These are phyloP conservation scores for Colletotrichum horii DNA, from an alignment of 2,329 filamentous ascomycete genomes.

Conservation along the genomic window DNA sequence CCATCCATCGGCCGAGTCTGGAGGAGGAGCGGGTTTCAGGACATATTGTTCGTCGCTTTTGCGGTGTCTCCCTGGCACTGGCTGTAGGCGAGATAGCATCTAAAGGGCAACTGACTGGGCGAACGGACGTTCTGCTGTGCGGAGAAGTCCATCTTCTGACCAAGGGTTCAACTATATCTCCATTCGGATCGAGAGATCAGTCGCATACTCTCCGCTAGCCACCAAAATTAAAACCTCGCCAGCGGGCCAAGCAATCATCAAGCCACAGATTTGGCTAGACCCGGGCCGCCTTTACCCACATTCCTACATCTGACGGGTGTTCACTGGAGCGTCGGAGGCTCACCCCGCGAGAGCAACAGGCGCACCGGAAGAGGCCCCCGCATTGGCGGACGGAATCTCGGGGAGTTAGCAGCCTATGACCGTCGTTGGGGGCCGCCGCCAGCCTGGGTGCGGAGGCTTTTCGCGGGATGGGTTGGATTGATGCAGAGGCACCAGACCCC, in stretches of 20 bases:
- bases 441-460: conserved; percentile 3
- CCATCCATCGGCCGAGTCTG: not conserved
- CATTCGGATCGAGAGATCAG: not conserved
- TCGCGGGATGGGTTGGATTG: conserved; percentile 7
- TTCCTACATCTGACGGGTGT: not conserved
- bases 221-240: not conserved
- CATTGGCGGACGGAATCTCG: not conserved
- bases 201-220: not conserved
- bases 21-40: not conserved
- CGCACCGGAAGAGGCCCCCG: conserved; percentile 5
- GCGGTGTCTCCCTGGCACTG: not conserved
- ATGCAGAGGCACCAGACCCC: not conserved
- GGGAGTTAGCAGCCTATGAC: not conserved
- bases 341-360: not conserved
- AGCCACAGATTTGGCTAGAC: not conserved
- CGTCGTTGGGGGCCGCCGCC: not conserved
- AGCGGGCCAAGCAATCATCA: not conserved
- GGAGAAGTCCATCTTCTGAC: not conserved
- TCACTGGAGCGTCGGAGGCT: not conserved
- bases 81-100: not conserved
- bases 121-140: not conserved
- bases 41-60: not conserved
- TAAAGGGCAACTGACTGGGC: not conserved
- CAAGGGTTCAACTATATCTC: not conserved
- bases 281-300: not conserved